Conservation (phyloP, 768 basidiomycete genomes). For the Multifurca ochricompacta region DNA sequence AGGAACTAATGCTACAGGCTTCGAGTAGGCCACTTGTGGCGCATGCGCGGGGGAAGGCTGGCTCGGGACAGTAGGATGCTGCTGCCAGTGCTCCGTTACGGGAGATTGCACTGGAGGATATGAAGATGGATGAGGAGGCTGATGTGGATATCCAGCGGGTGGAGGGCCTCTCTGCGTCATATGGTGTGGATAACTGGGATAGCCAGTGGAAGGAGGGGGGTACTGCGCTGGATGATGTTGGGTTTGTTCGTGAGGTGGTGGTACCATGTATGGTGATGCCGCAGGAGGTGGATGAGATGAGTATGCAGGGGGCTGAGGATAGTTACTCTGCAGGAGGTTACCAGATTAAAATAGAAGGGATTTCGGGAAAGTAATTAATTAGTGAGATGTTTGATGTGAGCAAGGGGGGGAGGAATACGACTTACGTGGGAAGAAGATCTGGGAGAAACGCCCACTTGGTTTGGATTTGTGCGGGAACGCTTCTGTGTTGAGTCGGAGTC, state of each 20-base stretch:
- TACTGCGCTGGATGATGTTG: slow-evolving; percentile 34
- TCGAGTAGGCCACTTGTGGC: slow-evolving; percentile 14
- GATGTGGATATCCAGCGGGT: slow-evolving; percentile 23
- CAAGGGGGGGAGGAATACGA: slow-evolving; percentile 15
- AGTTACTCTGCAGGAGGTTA: background rate
- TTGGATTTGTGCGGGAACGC: slow-evolving; percentile 34
- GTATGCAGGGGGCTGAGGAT: slow-evolving; percentile 29
- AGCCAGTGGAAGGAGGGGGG: slow-evolving; percentile 34
- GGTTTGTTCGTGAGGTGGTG: slow-evolving; percentile 37
- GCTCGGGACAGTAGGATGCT: slow-evolving; percentile 17
- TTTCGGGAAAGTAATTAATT: too few relatives aligned
- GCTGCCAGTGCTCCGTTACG: slow-evolving; percentile 18
- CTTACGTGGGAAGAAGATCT: slow-evolving; percentile 45
- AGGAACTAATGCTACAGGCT: slow-evolving; percentile 17
- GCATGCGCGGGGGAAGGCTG: slow-evolving; percentile 12
- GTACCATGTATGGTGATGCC: slow-evolving; percentile 30
- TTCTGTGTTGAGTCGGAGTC: slow-evolving; percentile 35
- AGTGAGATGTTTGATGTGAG: too few relatives aligned
- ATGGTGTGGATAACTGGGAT: slow-evolving; percentile 25
- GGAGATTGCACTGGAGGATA: slow-evolving; percentile 19
- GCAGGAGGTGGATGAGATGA: slow-evolving; percentile 34
- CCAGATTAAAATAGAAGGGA: slow-evolving; percentile 31
- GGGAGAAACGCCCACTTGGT: slow-evolving; percentile 37
- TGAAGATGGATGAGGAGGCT: slow-evolving; percentile 22
- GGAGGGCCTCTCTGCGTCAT: slow-evolving; percentile 19